Evolutionary conservation across 768 basidiomycete genomes (phyloP), one percentile per base, ranked within the genome.

Genomic region (Gautieria morchelliformis): DNA sequence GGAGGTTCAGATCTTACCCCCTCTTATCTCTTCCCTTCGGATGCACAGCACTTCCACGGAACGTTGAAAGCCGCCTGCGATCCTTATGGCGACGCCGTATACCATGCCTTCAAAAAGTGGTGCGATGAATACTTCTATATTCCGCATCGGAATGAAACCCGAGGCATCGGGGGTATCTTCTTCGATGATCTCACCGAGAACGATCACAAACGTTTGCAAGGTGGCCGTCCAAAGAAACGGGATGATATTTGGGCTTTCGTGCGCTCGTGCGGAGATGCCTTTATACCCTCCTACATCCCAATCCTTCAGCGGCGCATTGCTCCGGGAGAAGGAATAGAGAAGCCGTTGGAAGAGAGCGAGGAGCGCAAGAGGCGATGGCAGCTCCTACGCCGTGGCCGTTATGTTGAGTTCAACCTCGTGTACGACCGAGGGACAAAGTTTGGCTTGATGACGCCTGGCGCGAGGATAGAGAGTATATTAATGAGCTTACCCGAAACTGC

Each of bases 41-140:
- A 98, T 67, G 91, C 83, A 11, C 66, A 69, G 20, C 91, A 93
- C 67, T 99, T 98, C 73, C 96, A 99, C 73, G 60, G 66, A 17
- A 85, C 84, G 2, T 70, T 94, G 62, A 86, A 89, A 67, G 67
- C 66, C 8, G 89, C 87, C 1, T 94, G 91, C 69, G 86, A 88
- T 63, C 68, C 73, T 24, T 85, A 93, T 66, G 83, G 88, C 40
- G 61, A 74, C 2, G 72, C 73, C 27, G 75, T 95, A 53, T 89
- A 91, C 73, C 77, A 80, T 3, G 73, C 76, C 2, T 92, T 93
- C 79, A 98, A 98, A 69, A 79, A 80, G 62, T 97, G 93, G 92
- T 97, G 95, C 73, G 96, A 98, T 71, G 86, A 94, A 68, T 99
- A 99, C 74, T 99, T 99, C 70, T 86, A 78, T 70, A 87, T 97